Base-by-base conservation (phyloP, 208 protist species). In the Porcisia hertigi region DNA sequence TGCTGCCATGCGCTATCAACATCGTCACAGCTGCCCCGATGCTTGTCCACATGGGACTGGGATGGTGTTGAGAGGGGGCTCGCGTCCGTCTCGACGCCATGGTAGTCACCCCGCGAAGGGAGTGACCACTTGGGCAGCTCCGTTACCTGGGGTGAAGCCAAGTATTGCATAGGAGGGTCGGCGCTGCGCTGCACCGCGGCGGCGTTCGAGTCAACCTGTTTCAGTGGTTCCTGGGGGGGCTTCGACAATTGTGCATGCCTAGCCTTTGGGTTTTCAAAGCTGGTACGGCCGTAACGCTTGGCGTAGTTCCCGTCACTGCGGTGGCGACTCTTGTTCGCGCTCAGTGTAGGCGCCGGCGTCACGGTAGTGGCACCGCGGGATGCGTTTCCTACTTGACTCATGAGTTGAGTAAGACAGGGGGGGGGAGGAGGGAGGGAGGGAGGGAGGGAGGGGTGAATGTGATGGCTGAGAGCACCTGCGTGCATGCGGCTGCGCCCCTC, bases 11-110 rank as follows among this genome's bases (percentile, higher is more conserved):
- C 47, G 47, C 47, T 3, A 3, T 20, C 72, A n/a, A 12, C 5
- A 30, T 52, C 39, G 14, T 20, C 41, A 16, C 43, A 57, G 9
- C 45, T 64, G 25, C 71, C 62, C 6, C 71, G 71, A 54, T 59
- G 36, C 36, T 77, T 57, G 0, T 70, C 65, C 18, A 81, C 43
- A 66, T 73, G 76, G 1, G 77, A 81, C 58, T 77, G 71, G 9
- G 73, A 79, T 12, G 77, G 74, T 9, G 71, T 70, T 7, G 73
- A 76, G 16, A 82, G 52, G 11, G 76, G 71, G 67, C 76, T 82
- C 25, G 77, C 49, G 9, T 72, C 64, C 1, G 82, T 55, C 9
- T 62, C 75, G 34, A 45, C 64, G 52, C n/a, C 69, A 1, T 55
- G 36, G 34, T 53, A 71, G 25, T 65, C 12, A 4, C 14, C 1